These are phyloP conservation scores for Mortierella sp. DNA, from an alignment of 371 early-diverging fungal genomes.

Conservation along the genomic window DNA sequence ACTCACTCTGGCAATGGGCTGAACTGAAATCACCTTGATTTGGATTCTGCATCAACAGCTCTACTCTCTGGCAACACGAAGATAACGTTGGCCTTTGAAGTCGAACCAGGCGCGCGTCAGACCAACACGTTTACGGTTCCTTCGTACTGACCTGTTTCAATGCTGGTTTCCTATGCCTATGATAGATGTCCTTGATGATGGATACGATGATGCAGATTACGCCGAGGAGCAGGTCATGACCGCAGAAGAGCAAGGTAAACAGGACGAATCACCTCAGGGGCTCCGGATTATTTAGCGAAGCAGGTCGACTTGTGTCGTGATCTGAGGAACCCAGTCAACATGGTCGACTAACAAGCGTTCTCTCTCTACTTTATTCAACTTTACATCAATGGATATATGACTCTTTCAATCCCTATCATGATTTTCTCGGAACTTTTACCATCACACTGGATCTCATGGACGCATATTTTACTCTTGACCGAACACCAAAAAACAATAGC, in stretches of 20 bases:
- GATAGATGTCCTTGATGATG: constrained; percentile 74
- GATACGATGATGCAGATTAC: constrained; percentile 72
- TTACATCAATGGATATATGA: neutral
- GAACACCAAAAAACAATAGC: constrained; percentile 31
- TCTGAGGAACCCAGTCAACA: neutral
- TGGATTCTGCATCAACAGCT: neutral
- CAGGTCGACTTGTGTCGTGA: neutral
- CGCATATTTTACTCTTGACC: constrained; percentile 4
- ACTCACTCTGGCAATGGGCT: neutral
- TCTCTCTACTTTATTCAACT: neutral
- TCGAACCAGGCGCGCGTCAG: neutral
- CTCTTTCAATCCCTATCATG: neutral
- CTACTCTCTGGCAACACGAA: neutral
- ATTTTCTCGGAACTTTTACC: neutral
- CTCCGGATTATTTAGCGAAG: neutral
- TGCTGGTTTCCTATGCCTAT: neutral
- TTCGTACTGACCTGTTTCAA: constrained; percentile 12
- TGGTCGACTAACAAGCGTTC: neutral
- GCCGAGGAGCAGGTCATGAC: constrained; percentile 56
- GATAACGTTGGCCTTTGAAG: neutral
- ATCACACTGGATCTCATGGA: neutral
- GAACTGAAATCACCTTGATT: neutral
- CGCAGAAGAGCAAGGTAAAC: constrained; percentile 32
- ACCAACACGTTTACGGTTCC: neutral
- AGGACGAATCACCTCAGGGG: neutral